Base-by-base conservation (phyloP, 176 grass and related monocot species). In the Rhynchospora pubera region DNA sequence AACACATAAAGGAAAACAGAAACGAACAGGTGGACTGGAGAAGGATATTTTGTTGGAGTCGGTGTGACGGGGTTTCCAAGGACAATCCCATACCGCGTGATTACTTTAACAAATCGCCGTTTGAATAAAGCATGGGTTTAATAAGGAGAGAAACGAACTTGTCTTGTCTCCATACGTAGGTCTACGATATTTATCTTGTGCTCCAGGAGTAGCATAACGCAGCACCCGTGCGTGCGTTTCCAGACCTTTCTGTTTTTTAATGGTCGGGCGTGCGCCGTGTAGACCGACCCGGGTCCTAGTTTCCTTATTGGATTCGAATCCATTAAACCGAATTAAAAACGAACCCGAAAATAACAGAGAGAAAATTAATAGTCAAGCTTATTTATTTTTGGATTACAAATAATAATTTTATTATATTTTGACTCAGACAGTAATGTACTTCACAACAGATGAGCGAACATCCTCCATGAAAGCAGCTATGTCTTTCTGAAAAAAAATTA, bases 391-490 rank as follows among this genome's bases (percentile, higher is more conserved):
- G 55, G 1, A 42, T 79, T 6, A 19, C 18, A 21, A 22, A 22
- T 44, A 11, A 23, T 32, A 80, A 3, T 44, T 62, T 39, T 39
- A 64, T 79, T 57, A 52, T 52, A 62, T 24, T 65, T n/a, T 58
- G 44, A 22, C 22, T 82, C 66, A 98, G 73, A 93, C 86, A 26
- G 90, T 98, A 53, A 98, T 94, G 77, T 98, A 98, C 75, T 98
- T 98, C 34, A 94, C 52, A 21, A 98, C 86, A 30, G 92, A 79
- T 58, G 89, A 91, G 18, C 96, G 89, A 6, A 93, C 89, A 18
- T 91, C 82, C 78, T 94, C 92, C 92, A 98, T 90, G 79, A 94
- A 93, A 70, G 64, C 83, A 63, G 90, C 92, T n/a, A 87, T 90
- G 53, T 98, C 95, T 84, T 94, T 86, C 95, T 98, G 95, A 72